A percentile compares a stretch with the other conserved stretches of the same genome.
Evolutionary conservation across 2,329 filamentous ascomycete genomes (phyloP).

Genomic region (Xylaria digitata): DNA sequence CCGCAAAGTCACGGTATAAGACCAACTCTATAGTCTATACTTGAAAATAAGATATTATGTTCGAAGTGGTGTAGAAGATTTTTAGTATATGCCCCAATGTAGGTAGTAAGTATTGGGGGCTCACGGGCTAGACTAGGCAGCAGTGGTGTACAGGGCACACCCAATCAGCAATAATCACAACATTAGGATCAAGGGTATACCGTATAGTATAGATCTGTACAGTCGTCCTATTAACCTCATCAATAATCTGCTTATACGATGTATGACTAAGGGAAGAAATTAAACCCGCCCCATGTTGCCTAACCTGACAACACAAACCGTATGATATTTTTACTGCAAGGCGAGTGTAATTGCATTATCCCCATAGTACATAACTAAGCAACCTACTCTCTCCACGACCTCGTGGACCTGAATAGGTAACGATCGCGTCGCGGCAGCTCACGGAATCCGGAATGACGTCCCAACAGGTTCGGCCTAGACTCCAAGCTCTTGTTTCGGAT

Average conservation of each 20-base stretch:
- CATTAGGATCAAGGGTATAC: background rate
- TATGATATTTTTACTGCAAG: background rate
- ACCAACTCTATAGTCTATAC: background rate
- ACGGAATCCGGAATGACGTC: background rate
- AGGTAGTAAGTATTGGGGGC: background rate
- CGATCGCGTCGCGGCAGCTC: constrained; percentile 3
- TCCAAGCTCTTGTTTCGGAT: constrained; percentile 6
- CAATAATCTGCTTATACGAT: background rate
- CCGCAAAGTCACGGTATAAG: background rate
- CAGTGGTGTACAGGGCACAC: background rate
- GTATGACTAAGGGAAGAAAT: background rate
- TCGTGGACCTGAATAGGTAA: background rate
- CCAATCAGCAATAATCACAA: background rate
- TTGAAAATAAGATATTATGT: background rate
- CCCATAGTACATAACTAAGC: background rate
- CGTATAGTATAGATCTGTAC: constrained; percentile 10
- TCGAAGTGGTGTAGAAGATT: background rate
- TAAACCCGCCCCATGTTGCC: constrained; percentile 2
- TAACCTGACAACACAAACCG: background rate
- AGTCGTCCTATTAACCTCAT: background rate
- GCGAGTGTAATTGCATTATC: background rate
- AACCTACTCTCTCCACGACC: background rate
- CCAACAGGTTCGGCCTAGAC: background rate
- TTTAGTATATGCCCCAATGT: constrained; percentile 1
- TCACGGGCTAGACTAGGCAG: constrained; percentile 22